These are phyloP conservation scores for Amphibolis antarctica DNA, from an alignment of 106 monocot species.

Conservation along the genomic window DNA sequence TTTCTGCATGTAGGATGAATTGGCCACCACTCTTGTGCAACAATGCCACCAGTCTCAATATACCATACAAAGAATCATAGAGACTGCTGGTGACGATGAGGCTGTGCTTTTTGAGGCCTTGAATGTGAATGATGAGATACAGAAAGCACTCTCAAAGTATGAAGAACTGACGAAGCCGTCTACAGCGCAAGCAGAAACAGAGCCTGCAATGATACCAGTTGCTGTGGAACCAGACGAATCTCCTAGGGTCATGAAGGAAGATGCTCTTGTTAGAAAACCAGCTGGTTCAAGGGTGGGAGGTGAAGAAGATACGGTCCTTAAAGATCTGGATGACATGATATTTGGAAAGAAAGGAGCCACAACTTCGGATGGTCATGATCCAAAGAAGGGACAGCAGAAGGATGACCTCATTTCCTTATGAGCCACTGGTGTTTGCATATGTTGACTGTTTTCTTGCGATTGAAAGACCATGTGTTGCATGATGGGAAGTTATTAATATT, in stretches of 20 bases:
- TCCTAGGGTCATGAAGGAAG: conserved; percentile 31
- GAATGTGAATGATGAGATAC: conserved; percentile 42
- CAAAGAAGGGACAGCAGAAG: conserved; percentile 35
- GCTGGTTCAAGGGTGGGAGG: conserved; percentile 27
- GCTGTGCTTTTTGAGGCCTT: conserved; percentile 33
- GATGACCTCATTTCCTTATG: conserved; percentile 49
- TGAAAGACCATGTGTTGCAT: not conserved
- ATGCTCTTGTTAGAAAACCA: conserved; percentile 42
- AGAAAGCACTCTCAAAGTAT: conserved; percentile 31
- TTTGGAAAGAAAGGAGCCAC: conserved; percentile 51
- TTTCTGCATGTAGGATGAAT: conserved; percentile 23
- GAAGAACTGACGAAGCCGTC: conserved; percentile 43
- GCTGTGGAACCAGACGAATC: conserved; percentile 68
- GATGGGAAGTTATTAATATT: not conserved
- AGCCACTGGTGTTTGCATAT: not conserved
- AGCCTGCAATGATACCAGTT: conserved; percentile 75
- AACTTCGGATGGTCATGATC: conserved; percentile 24
- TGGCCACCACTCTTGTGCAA: conserved; percentile 29
- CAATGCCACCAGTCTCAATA: conserved; percentile 36
- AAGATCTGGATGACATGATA: conserved; percentile 85
- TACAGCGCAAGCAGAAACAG: conserved; percentile 36
- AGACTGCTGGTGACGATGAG: conserved; percentile 28
- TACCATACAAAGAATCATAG: conserved; percentile 33
- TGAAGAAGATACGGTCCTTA: conserved; percentile 40
- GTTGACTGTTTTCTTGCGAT: not conserved